phyloP scores from a whole-genome alignment of 1,139 yeast species.

The Saccharomyces uvarum region DNA sequence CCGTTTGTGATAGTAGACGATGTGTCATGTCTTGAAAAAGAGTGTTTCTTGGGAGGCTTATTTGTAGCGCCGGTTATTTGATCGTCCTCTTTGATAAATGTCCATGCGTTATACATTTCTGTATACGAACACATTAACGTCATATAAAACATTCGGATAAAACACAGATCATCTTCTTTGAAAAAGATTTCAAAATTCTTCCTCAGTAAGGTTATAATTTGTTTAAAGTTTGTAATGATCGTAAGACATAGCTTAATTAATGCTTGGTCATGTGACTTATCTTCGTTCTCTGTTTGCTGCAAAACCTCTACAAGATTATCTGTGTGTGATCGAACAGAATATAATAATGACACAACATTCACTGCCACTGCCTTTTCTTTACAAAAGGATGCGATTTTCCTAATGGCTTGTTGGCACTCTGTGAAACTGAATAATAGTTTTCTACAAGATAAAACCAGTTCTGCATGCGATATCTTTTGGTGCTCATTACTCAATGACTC shows the following conservation, averaged over 20 bases:
- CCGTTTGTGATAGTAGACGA: background rate
- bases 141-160: constrained; percentile 64
- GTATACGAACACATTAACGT: constrained; percentile 65
- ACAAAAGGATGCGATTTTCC: constrained; percentile 62
- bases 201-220: constrained; percentile 44
- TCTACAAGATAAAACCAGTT: constrained; percentile 46
- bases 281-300: constrained; percentile 47
- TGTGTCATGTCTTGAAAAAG: background rate
- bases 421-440: constrained; percentile 54
- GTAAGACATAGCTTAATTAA: constrained; percentile 32
- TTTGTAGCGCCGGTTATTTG: background rate
- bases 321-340: constrained; percentile 50
- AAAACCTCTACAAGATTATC: constrained; percentile 53
- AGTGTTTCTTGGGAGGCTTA: background rate
- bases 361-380: constrained; percentile 54
- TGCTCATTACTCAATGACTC: constrained; percentile 23
- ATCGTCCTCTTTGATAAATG: constrained; percentile 31
- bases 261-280: constrained; percentile 31
- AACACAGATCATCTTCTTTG: constrained; percentile 56
- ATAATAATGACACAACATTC: constrained; percentile 49
- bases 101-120: constrained; percentile 71
- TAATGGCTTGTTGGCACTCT: constrained; percentile 61
- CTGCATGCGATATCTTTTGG: constrained; percentile 26
- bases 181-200: constrained; percentile 44
- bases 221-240: constrained; percentile 42